phyloP scores from a whole-genome alignment of 2,329 filamentous ascomycete species.

The Ceratocystis alfenasii region DNA sequence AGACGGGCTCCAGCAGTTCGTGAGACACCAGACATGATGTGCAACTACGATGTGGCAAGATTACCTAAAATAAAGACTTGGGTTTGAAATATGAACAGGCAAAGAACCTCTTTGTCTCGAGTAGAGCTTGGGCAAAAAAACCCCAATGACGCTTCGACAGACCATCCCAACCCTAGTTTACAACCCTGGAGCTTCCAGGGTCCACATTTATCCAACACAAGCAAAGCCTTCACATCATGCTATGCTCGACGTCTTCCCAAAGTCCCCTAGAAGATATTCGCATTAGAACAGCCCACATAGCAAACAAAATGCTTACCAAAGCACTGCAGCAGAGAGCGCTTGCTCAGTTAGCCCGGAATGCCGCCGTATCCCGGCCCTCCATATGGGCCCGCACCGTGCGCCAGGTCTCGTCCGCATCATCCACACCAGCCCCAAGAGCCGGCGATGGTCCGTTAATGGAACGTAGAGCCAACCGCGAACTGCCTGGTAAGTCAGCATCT shows the following conservation, averaged over 20 bases:
- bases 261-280: not conserved
- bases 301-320: constrained; percentile 17
- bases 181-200: not conserved
- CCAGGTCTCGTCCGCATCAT: constrained; percentile 29
- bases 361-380: not conserved
- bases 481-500: constrained; percentile 41
- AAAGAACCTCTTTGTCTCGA: too few relatives aligned
- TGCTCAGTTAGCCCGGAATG: not conserved
- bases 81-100: too few relatives aligned
- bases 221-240: constrained; percentile 1
- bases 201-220: not conserved
- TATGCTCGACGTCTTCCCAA: not conserved
- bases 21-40: not conserved
- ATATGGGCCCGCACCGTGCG: constrained; percentile 29
- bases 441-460: constrained; percentile 54
- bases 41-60: too few relatives aligned
- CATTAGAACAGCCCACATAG: not conserved
- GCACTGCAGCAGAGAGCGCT: constrained; percentile 17
- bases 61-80: not conserved
- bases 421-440: constrained; percentile 44
- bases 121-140: too few relatives aligned
- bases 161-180: not conserved
- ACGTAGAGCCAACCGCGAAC: constrained; percentile 51
- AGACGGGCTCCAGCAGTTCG: constrained; percentile 41
- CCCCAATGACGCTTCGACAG: not conserved